Conservation (phyloP, 768 basidiomycete genomes). For the Boletus fagicola region DNA sequence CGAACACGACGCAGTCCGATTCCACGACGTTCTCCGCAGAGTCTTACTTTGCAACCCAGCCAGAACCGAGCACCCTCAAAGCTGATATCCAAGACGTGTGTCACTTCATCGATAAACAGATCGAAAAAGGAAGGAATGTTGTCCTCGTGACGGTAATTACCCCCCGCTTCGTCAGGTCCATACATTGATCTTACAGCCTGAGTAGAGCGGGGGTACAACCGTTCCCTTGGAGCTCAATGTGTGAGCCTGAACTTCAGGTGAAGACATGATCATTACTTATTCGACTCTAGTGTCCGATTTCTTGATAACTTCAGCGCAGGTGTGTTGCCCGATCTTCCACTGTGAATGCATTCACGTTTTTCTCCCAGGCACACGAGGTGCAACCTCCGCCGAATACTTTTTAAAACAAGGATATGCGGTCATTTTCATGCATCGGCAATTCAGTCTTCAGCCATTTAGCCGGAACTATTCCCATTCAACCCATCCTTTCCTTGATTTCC, state of each 20-base stretch:
- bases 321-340: constrained; percentile 33
- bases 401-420: constrained; percentile 92
- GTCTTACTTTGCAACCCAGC: constrained; percentile 86
- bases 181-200: constrained; percentile 13
- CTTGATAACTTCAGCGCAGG: constrained; percentile 99
- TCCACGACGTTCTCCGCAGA: constrained; percentile 71
- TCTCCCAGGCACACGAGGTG: constrained; percentile 84
- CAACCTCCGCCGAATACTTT: constrained; percentile 98
- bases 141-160: constrained; percentile 88
- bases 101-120: constrained; percentile 70
- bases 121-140: constrained; percentile 63
- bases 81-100: constrained; percentile 62
- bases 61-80: constrained; percentile 69
- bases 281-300: constrained; percentile 78
- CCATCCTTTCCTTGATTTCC: constrained; percentile 95
- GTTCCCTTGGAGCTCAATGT: constrained; percentile 98
- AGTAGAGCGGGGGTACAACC: constrained; percentile 95
- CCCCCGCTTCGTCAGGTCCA: constrained; percentile 2
- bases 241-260: constrained; percentile 53
- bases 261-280: constrained; percentile 18
- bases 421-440: constrained; percentile 98
- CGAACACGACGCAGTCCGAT: constrained; percentile 12
- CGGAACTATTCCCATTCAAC: constrained; percentile 98
- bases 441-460: constrained; percentile 96
- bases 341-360: constrained; percentile 1